Evolutionary conservation across 2,329 filamentous ascomycete species (phyloP).

Genomic region (Aspergillus viridinutans): DNA sequence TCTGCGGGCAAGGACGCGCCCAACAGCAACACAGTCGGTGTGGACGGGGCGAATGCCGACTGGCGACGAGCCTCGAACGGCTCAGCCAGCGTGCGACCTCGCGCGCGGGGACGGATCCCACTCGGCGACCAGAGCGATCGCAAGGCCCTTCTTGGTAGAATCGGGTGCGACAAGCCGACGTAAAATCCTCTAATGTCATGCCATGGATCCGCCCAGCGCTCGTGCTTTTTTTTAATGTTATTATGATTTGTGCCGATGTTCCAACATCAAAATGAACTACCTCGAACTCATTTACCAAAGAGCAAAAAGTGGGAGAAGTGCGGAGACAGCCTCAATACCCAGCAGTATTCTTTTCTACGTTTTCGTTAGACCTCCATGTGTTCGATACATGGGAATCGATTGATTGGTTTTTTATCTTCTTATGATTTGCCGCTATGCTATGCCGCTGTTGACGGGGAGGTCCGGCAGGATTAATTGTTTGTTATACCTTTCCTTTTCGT

Average conservation of each 20-base stretch:
- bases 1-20: slow-evolving; percentile 20
- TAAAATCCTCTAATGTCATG: slow-evolving; percentile 5
- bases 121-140: slow-evolving; percentile 39
- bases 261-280: not conserved
- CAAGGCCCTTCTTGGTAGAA: slow-evolving; percentile 75
- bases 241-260: slow-evolving; percentile 1
- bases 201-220: not conserved
- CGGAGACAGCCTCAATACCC: not conserved
- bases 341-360: not conserved
- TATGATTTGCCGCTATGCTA: not conserved
- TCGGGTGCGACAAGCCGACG: slow-evolving; percentile 72
- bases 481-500: not conserved
- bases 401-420: not conserved
- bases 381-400: not conserved
- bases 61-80: slow-evolving; percentile 32
- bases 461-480: not conserved
- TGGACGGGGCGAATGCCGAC: slow-evolving; percentile 25
- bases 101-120: slow-evolving; percentile 35
- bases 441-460: not conserved
- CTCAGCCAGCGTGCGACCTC: slow-evolving; percentile 30
- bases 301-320: slow-evolving; percentile 1
- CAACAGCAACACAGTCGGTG: slow-evolving; percentile 17
- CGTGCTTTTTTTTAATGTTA: slow-evolving; percentile 9
- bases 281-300: not conserved
- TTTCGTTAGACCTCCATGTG: not conserved